Evolutionary conservation across 176 grass and related monocot genomes (phyloP), one percentile per base, ranked within the genome.

Genomic region (Rhynchospora breviuscula): DNA sequence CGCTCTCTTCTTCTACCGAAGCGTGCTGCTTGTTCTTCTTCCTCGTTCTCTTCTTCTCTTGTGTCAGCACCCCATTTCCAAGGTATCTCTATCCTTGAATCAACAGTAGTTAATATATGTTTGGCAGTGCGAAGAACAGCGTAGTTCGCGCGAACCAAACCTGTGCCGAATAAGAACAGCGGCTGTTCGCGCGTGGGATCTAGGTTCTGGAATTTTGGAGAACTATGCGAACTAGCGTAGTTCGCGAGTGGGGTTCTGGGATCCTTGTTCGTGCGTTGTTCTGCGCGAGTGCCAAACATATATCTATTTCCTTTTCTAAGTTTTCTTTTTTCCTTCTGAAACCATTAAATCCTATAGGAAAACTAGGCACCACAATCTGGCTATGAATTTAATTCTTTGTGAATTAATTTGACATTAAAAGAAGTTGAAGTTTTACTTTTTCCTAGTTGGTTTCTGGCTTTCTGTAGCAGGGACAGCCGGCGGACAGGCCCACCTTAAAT

Each of bases 1-100:
- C 87, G 91, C 65, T 84, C 86, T 78, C 82, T 51, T 10, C 40
- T 79, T 5, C 33, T 87, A 82, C 77, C 75, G 8, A 89, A 64
- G 79, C 68, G 72, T 63, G 86, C 83, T 67, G 78, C 67, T 78
- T 80, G 33, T 81, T 88, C 44, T 72, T 66, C 40, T 80, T 84
- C 63, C 5, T 66, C 40, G 62, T 84, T 52, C 5, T 87, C 48
- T 62, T 75, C 35, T 79, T 86, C 71, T 19, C 10, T 56, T 61
- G 70, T 87, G 47, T 54, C 33, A 3, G 70, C 49, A 33, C 73
- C 72, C 56, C 87, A 82, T 84, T 59, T 89, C 66, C 89, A 84
- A 84, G 86, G 88, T 75, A 67, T 74, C 52, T 67, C 3, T 63
- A 23, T n/a, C n/a, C 21, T 23, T n/a, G 8, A 72, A 22, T 18